phyloP scores from a whole-genome alignment of 1,139 yeast genomes.

The Taphrina populina region DNA sequence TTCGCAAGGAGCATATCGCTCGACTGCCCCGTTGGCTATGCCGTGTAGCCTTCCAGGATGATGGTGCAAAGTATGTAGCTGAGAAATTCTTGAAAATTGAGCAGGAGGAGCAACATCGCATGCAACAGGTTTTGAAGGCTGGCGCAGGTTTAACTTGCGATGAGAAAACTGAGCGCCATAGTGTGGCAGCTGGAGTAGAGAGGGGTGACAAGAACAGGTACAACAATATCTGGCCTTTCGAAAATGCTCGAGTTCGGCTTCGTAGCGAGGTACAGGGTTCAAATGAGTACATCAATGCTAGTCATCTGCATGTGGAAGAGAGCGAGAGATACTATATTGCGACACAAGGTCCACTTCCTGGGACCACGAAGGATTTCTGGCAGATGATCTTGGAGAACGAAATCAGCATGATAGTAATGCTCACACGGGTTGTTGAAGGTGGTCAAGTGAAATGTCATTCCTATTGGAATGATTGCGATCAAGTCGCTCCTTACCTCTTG shows the following conservation, averaged over 20 bases:
- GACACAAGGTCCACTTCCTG: conserved; percentile 79
- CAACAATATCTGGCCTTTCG: conserved; percentile 78
- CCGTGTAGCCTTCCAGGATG: conserved; percentile 41
- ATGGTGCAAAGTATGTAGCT: conserved; percentile 45
- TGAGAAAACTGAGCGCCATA: conserved; percentile 45
- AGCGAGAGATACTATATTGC: conserved; percentile 60
- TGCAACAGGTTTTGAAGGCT: conserved; percentile 42
- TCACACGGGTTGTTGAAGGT: conserved; percentile 59
- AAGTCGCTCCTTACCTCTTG: conserved; percentile 5
- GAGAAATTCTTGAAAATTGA: conserved; percentile 47
- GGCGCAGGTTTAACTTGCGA: conserved; percentile 29
- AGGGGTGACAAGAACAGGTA: conserved; percentile 67
- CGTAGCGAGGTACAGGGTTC: conserved; percentile 40
- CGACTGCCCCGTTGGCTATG: conserved; percentile 47
- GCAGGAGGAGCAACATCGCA: conserved; percentile 46
- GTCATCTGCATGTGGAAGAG: conserved; percentile 49
- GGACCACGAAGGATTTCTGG: conserved; percentile 81
- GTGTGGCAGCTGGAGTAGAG: conserved; percentile 70
- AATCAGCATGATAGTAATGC: conserved; percentile 64
- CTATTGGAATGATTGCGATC: conserved; percentile 54
- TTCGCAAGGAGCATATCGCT: conserved; percentile 21
- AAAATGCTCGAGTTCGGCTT: conserved; percentile 69
- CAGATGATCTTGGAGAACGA: conserved; percentile 63
- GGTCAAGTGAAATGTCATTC: conserved; percentile 57
- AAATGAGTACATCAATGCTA: conserved; percentile 63